phyloP scores from a whole-genome alignment of 306 rosid species.

The Cucurbita pepo region DNA sequence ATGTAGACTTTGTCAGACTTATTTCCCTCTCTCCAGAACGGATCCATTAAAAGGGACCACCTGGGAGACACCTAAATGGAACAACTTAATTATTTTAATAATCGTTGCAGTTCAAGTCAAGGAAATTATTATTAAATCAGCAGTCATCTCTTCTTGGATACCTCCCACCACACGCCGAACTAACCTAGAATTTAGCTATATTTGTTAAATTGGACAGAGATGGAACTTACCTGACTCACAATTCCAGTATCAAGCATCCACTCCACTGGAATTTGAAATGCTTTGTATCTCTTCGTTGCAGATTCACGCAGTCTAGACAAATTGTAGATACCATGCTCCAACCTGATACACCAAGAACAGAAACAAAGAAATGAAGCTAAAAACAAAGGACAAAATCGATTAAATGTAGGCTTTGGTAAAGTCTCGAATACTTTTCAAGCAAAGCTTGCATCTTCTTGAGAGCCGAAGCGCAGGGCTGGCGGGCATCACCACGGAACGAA shows the following conservation, averaged over 20 bases:
- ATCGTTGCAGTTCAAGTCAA: not conserved
- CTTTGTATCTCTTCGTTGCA: slow-evolving; percentile 62
- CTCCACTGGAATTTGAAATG: slow-evolving; percentile 67
- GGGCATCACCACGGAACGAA: slow-evolving; percentile 58
- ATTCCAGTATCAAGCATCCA: slow-evolving; percentile 88
- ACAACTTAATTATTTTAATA: slow-evolving; percentile 1
- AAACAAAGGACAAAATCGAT: not conserved
- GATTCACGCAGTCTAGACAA: slow-evolving; percentile 84
- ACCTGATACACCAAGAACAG: slow-evolving; percentile 29
- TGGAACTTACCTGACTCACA: slow-evolving; percentile 58
- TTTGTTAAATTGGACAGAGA: not conserved
- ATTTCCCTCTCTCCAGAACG: slow-evolving; percentile 5
- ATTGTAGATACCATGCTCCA: slow-evolving; percentile 84
- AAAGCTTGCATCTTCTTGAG: slow-evolving; percentile 93
- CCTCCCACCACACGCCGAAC: not conserved
- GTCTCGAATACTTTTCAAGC: slow-evolving; percentile 49
- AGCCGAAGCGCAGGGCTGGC: slow-evolving; percentile 70
- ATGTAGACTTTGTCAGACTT: slow-evolving; percentile 10
- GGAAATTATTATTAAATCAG: not conserved
- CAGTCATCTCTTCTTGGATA: slow-evolving; percentile 1
- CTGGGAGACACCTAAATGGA: not conserved
- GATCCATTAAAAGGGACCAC: slow-evolving; percentile 7
- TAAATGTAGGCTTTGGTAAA: not conserved
- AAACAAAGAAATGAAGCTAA: not conserved
- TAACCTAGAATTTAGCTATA: not conserved